Percentiles rank a stretch among this genome's conserved stretches.
Evolutionary conservation across 805 yeast species (phyloP).

Genomic region (Candida pseudoglaebosa): DNA sequence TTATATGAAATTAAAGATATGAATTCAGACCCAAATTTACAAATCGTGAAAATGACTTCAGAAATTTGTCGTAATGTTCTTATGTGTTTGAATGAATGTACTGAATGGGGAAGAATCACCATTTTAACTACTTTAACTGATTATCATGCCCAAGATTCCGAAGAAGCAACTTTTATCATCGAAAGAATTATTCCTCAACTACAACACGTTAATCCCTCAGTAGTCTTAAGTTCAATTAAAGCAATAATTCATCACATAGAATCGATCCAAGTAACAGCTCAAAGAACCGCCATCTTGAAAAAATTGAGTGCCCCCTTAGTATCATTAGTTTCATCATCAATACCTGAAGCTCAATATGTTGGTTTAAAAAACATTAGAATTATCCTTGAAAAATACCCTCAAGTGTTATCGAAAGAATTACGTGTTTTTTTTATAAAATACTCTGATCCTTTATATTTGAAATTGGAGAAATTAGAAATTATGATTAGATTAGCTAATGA

Average conservation of each 20-base stretch:
- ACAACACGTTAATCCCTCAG: conserved; percentile 96
- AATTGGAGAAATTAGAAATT: conserved; percentile 72
- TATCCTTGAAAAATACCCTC: conserved; percentile 84
- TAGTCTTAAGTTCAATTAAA: conserved; percentile 80
- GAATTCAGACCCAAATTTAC: conserved; percentile 46
- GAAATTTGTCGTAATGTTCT: conserved; percentile 58
- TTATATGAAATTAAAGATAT: conserved; percentile 76
- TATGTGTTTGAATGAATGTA: conserved; percentile 89
- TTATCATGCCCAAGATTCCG: conserved; percentile 50
- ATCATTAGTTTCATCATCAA: conserved; percentile 76
- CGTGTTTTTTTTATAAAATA: conserved; percentile 88
- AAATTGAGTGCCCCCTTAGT: conserved; percentile 84
- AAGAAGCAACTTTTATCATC: conserved; percentile 78
- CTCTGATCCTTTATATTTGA: conserved; percentile 76
- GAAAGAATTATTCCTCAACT: conserved; percentile 91
- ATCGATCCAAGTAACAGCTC: conserved; percentile 38
- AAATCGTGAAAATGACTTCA: conserved; percentile 34
- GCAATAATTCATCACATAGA: conserved; percentile 70
- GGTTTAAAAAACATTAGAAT: conserved; percentile 88
- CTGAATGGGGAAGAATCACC: conserved; percentile 98
- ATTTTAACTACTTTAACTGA: conserved; percentile 78
- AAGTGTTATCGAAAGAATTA: conserved; percentile 68
- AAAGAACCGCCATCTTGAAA: conserved; percentile 46
- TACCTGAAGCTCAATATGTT: conserved; percentile 91
- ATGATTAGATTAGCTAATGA: conserved; percentile 66